Conservation (phyloP, 148 eudicot species). For the Fagopyrum tataricum region DNA sequence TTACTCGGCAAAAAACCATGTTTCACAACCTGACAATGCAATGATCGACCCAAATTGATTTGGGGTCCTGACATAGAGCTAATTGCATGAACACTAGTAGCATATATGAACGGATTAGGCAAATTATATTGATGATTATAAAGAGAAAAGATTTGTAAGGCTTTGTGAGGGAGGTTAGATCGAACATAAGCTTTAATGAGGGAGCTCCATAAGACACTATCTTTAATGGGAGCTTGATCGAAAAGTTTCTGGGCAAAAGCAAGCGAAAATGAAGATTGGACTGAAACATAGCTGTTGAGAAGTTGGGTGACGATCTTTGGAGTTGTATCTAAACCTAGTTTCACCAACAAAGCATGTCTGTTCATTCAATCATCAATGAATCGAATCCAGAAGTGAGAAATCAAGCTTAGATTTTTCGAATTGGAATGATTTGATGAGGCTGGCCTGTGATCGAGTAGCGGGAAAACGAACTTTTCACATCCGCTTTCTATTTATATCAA, state of each 20-base stretch:
- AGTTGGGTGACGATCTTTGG: slow-evolving; percentile 23
- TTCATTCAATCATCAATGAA: slow-evolving; percentile 16
- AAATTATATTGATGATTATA: slow-evolving; percentile 16
- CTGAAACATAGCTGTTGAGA: slow-evolving; percentile 16
- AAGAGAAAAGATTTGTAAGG: slow-evolving; percentile 23
- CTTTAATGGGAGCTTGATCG: slow-evolving; percentile 24
- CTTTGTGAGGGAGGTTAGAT: slow-evolving; percentile 19
- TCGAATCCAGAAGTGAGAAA: background rate
- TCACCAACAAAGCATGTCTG: slow-evolving; percentile 28
- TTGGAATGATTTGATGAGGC: background rate
- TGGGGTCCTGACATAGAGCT: slow-evolving; percentile 16
- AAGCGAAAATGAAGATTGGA: slow-evolving; percentile 10
- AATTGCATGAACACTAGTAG: slow-evolving; percentile 23
- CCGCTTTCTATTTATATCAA: background rate
- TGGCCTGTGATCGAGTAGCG: background rate
- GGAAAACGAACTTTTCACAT: background rate
- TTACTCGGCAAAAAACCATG: slow-evolving; percentile 17
- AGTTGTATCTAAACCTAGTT: slow-evolving; percentile 26
- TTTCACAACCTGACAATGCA: slow-evolving; percentile 21
- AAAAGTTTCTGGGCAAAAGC: slow-evolving; percentile 26
- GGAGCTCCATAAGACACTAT: slow-evolving; percentile 26
- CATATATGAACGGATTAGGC: slow-evolving; percentile 25
- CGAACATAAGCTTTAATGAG: slow-evolving; percentile 27
- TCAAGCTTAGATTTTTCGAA: background rate
- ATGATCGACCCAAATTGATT: slow-evolving; percentile 15